Evolutionary conservation across 2,329 filamentous ascomycete species (phyloP).

Genomic region (Aspergillus niger): DNA sequence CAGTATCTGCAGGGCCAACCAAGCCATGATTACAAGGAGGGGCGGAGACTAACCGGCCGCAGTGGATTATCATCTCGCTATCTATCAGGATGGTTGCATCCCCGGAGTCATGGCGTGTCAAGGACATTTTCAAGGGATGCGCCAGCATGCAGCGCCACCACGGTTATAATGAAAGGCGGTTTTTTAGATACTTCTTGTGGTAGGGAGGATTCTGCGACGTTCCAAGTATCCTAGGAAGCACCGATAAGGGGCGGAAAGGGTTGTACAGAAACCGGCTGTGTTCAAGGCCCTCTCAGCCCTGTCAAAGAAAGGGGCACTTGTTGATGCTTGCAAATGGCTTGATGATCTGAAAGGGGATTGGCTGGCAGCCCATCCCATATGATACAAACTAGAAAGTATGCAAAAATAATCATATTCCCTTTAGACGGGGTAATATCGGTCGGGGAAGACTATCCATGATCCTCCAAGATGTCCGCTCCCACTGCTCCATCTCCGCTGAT

Average conservation of each 20-base stretch:
- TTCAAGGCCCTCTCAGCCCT: background rate
- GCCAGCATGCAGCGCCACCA: background rate
- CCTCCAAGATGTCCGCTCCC: background rate
- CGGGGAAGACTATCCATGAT: background rate
- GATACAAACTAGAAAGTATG: background rate
- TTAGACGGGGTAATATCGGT: background rate
- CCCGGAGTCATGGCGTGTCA: slow-evolving; percentile 21
- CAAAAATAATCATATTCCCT: no score
- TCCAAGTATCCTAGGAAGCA: background rate
- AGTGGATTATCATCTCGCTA: slow-evolving; percentile 4
- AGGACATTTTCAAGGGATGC: background rate
- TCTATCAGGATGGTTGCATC: slow-evolving; percentile 15
- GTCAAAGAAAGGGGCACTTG: slow-evolving; percentile 7
- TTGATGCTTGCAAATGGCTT: background rate
- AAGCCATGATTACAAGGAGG: slow-evolving; percentile 8
- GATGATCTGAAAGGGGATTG: background rate
- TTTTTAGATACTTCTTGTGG: background rate
- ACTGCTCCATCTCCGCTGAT: background rate
- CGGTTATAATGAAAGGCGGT: background rate
- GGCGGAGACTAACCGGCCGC: slow-evolving; percentile 17
- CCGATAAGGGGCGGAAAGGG: background rate
- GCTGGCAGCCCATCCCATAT: slow-evolving; percentile 1
- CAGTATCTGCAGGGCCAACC: slow-evolving; percentile 19
- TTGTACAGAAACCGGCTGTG: background rate
- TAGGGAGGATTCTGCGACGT: background rate